These are phyloP conservation scores for Kuraishia cidri DNA, from an alignment of 805 yeast species.

Conservation along the genomic window DNA sequence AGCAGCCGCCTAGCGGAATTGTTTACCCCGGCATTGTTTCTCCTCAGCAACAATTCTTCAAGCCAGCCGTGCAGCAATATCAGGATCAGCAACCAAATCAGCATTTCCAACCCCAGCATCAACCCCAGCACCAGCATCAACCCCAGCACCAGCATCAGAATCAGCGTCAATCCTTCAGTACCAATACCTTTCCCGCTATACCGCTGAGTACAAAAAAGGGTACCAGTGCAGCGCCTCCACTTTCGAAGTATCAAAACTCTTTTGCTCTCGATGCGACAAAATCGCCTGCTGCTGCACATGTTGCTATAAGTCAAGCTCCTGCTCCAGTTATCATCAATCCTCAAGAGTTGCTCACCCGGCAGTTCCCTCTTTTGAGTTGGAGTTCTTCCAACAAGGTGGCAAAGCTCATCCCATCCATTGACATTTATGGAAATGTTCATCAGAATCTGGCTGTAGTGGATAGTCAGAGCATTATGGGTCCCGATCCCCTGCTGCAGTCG, in stretches of 20 bases:
- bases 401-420: slow-evolving; percentile 31
- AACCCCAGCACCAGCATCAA: slow-evolving; percentile 2
- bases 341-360: slow-evolving; percentile 44
- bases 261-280: no score
- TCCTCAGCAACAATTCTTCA: no score
- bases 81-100: not conserved
- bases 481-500: slow-evolving; percentile 39
- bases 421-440: slow-evolving; percentile 22
- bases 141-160: slow-evolving; percentile 1
- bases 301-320: not conserved
- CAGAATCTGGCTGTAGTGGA: slow-evolving; percentile 26
- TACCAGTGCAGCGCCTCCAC: no score
- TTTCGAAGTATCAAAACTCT: no score
- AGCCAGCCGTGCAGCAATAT: no score
- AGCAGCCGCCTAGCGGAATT: no score
- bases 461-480: slow-evolving; percentile 20
- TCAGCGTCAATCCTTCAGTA: not conserved
- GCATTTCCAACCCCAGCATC: not conserved
- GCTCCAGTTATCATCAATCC: slow-evolving; percentile 27
- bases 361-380: slow-evolving; percentile 75
- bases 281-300: no score
- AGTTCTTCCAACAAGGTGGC: slow-evolving; percentile 34
- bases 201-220: no score
- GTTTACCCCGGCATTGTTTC: no score
- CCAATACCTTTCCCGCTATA: no score